Conservation (phyloP, 176 grass and related monocot species). For the Saccharum officinarum region DNA sequence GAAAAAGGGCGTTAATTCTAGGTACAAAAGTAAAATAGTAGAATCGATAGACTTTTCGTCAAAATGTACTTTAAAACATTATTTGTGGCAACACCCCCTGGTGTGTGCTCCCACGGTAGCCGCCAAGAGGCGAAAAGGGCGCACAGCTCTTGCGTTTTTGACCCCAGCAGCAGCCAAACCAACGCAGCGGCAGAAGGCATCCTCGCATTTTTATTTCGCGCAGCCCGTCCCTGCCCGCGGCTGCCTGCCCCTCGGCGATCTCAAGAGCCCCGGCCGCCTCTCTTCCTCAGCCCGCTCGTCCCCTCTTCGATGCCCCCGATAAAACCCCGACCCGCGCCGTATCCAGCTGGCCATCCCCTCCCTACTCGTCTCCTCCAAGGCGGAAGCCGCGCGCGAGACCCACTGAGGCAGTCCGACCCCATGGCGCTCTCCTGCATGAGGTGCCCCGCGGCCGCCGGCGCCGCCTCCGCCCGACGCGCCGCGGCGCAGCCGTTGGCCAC, state of each 20-base stretch:
- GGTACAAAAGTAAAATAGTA: no score
- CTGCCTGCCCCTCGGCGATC: constrained; percentile 37
- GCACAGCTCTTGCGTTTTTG: constrained; percentile 9
- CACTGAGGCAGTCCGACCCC: background rate
- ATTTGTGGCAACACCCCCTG: no score
- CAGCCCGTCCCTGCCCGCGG: background rate
- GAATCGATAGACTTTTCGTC: no score
- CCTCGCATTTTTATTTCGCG: constrained; percentile 1
- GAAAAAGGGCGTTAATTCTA: no score
- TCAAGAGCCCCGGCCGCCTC: constrained; percentile 24
- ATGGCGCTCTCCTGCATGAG: constrained; percentile 59
- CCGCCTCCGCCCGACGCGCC: background rate
- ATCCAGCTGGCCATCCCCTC: background rate
- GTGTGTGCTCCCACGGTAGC: background rate
- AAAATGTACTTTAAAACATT: no score
- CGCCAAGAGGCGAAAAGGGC: background rate
- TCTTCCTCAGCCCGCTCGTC: background rate
- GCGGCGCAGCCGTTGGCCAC: background rate
- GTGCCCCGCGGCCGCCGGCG: constrained; percentile 14
- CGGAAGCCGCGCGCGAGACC: background rate
- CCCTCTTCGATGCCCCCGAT: constrained; percentile 50
- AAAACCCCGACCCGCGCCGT: constrained; percentile 12
- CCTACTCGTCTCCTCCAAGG: constrained; percentile 11
- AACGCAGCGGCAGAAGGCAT: background rate
- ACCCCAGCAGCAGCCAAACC: background rate